phyloP scores from a whole-genome alignment of 306 rosid species.

The Canavalia gladiata region DNA sequence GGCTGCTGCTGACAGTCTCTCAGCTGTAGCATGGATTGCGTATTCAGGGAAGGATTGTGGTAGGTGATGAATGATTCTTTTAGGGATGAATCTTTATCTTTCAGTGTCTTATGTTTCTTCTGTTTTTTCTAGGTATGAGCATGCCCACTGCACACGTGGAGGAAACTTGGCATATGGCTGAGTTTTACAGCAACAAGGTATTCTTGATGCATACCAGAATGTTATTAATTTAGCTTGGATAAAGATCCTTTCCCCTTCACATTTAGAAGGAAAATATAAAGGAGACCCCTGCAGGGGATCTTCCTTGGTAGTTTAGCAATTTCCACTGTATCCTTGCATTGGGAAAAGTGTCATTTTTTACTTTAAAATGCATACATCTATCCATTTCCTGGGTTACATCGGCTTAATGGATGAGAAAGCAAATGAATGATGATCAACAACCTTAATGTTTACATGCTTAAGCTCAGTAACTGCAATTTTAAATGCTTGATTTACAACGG shows the following conservation, averaged over 20 bases:
- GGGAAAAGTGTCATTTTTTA: not conserved
- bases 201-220: slow-evolving; percentile 41
- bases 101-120: slow-evolving; percentile 42
- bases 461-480: slow-evolving; percentile 24
- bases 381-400: slow-evolving; percentile 24
- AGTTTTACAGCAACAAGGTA: slow-evolving; percentile 98
- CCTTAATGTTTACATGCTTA: slow-evolving; percentile 26
- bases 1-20: slow-evolving; percentile 91
- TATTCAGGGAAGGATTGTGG: slow-evolving; percentile 90
- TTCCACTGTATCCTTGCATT: slow-evolving; percentile 10
- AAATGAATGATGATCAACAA: slow-evolving; percentile 34
- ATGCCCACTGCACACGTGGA: slow-evolving; percentile 98
- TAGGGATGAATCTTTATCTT: slow-evolving; percentile 33
- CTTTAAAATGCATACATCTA: slow-evolving; percentile 2
- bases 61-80: slow-evolving; percentile 52
- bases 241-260: slow-evolving; percentile 23
- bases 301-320: slow-evolving; percentile 31
- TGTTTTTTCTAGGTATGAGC: slow-evolving; percentile 84
- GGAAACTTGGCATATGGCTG: slow-evolving; percentile 99
- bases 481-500: slow-evolving; percentile 20
- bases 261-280: slow-evolving; percentile 30
- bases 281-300: slow-evolving; percentile 32
- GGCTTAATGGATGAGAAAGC: slow-evolving; percentile 33
- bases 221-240: slow-evolving; percentile 35
- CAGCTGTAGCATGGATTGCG: slow-evolving; percentile 97